These are phyloP conservation scores for Malus hybrid DNA, from an alignment of 331 rosid species.

Conservation along the genomic window DNA sequence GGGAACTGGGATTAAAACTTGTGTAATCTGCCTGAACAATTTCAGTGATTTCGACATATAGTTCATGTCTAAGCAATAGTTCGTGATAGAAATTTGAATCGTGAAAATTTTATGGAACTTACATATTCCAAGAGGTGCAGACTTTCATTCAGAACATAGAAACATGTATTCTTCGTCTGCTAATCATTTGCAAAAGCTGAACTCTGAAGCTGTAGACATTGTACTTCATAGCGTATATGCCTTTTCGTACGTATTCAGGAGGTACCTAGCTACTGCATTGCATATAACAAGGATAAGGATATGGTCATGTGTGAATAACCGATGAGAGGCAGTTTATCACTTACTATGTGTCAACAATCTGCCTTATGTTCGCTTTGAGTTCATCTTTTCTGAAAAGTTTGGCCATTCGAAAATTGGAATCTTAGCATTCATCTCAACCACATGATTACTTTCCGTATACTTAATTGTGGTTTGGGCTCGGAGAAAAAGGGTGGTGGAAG, in stretches of 20 bases:
- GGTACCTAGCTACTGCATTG: slow-evolving; percentile 52
- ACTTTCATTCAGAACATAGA: slow-evolving; percentile 25
- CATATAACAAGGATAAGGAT: neutral
- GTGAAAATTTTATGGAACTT: slow-evolving; percentile 1
- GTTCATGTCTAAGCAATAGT: neutral
- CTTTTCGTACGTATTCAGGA: slow-evolving; percentile 49
- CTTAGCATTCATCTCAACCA: slow-evolving; percentile 41
- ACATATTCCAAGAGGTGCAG: slow-evolving; percentile 47
- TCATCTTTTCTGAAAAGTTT: slow-evolving; percentile 40
- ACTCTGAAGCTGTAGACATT: slow-evolving; percentile 42
- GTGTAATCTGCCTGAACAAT: slow-evolving; percentile 24
- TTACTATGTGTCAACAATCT: slow-evolving; percentile 59
- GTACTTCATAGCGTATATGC: slow-evolving; percentile 44
- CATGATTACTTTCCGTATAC: too few species aligned
- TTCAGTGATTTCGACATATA: neutral
- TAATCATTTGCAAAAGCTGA: slow-evolving; percentile 51
- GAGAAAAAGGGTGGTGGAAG: too few species aligned
- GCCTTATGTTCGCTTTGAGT: slow-evolving; percentile 44
- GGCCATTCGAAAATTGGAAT: slow-evolving; percentile 67
- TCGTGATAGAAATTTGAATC: too few species aligned
- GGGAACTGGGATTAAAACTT: neutral
- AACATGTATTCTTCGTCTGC: slow-evolving; percentile 43
- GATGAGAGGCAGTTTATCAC: slow-evolving; percentile 3
- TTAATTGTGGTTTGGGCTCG: too few species aligned
- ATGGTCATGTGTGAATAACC: neutral